A percentile compares a stretch with the other conserved stretches of the same genome.
phyloP scores from a whole-genome alignment of 202 grass and related monocot genomes.

The Thinopyrum obtusiflorum region DNA sequence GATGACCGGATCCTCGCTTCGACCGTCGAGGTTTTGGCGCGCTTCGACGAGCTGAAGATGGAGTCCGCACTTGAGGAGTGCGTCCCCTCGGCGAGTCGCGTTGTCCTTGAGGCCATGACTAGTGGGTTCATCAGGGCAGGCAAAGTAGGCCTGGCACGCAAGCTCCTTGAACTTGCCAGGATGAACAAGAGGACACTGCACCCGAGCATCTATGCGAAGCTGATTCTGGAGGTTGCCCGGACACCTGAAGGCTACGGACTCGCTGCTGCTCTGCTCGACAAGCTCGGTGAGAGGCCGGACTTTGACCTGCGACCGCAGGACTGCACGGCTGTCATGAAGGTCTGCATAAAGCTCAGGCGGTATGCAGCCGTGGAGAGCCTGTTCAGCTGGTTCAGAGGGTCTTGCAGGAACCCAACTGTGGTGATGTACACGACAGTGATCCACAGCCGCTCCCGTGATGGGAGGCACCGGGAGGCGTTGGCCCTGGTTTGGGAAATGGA shows the following conservation, averaged over 20 bases:
- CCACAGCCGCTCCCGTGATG: slow-evolving; percentile 57
- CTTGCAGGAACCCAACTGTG: slow-evolving; percentile 26
- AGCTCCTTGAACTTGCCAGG: slow-evolving; percentile 57
- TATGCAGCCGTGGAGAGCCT: slow-evolving; percentile 60
- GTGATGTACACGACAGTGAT: slow-evolving; percentile 92
- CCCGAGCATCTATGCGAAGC: slow-evolving; percentile 56
- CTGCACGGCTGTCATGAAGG: slow-evolving; percentile 84
- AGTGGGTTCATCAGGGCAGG: slow-evolving; percentile 70
- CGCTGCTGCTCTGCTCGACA: slow-evolving; percentile 44
- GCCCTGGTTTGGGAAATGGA: slow-evolving; percentile 90
- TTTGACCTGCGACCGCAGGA: slow-evolving; percentile 53
- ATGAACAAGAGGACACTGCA: slow-evolving; percentile 54
- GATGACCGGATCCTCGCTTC: slow-evolving; percentile 70
- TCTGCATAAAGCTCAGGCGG: slow-evolving; percentile 67
- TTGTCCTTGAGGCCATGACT: slow-evolving; percentile 68
- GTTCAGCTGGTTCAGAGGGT: slow-evolving; percentile 60
- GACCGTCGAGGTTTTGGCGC: slow-evolving; percentile 64
- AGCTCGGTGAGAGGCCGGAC: slow-evolving; percentile 57
- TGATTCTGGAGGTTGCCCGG: slow-evolving; percentile 56
- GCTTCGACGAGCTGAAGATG: slow-evolving; percentile 47
- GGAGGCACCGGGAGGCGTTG: slow-evolving; percentile 58
- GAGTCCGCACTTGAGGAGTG: slow-evolving; percentile 53
- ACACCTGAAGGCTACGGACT: slow-evolving; percentile 76
- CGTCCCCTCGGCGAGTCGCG: slow-evolving; percentile 54
- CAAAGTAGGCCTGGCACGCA: slow-evolving; percentile 48